Evolutionary conservation across 352 stramenopile species (phyloP).

Genomic region (Elongisporangium prolatum): DNA sequence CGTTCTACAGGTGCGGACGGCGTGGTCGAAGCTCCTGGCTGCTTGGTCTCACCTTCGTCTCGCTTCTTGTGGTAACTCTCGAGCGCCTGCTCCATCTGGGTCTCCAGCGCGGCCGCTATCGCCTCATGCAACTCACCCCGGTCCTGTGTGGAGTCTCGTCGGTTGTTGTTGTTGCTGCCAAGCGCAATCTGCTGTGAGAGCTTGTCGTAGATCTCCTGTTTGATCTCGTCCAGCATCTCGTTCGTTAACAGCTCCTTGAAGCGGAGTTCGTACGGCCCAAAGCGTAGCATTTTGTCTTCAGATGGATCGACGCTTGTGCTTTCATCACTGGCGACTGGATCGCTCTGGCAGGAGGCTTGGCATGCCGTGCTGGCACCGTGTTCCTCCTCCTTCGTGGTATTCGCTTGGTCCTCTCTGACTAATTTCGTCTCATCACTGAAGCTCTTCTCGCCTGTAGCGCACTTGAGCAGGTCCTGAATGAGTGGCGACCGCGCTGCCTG

Average conservation of each 20-base stretch:
- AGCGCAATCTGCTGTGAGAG: constrained; percentile 32
- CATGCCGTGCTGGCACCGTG: not conserved
- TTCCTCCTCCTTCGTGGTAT: not conserved
- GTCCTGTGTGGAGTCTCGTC: constrained; percentile 4
- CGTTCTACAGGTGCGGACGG: not conserved
- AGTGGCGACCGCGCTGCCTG: constrained; percentile 5
- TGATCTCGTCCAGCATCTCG: constrained; percentile 51
- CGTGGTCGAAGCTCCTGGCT: not conserved
- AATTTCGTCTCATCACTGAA: not conserved
- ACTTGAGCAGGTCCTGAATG: constrained; percentile 4
- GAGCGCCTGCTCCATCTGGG: constrained; percentile 36
- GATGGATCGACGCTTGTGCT: not conserved
- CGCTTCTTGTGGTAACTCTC: constrained; percentile 20
- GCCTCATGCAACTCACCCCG: constrained; percentile 36
- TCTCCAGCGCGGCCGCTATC: constrained; percentile 43
- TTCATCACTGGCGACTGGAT: not conserved
- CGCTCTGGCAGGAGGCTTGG: constrained; percentile 3
- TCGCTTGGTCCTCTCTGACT: not conserved
- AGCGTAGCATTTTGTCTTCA: not conserved
- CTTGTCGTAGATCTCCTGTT: constrained; percentile 55
- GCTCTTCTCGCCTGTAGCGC: not conserved
- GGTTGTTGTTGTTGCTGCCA: not conserved
- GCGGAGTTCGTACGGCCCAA: constrained; percentile 21
- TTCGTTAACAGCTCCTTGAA: constrained; percentile 50
- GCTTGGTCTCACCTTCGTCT: constrained; percentile 8